Percentiles rank a stretch among this genome's conserved stretches.
phyloP scores from a whole-genome alignment of 495 filamentous ascomycete species.

The Ramalina peruviana region DNA sequence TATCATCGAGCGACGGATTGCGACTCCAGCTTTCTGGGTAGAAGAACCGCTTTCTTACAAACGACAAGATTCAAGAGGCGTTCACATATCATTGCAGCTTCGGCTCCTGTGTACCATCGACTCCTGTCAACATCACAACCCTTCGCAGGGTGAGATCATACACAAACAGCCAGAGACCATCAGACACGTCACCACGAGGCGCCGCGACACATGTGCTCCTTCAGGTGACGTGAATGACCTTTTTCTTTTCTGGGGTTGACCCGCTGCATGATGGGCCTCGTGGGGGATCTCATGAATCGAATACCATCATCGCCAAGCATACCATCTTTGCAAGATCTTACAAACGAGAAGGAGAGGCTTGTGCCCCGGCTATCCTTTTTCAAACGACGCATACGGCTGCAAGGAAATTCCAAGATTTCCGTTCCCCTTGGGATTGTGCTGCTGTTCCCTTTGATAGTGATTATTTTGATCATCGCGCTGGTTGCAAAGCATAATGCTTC shows the following conservation, averaged over 20 bases:
- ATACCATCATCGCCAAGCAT: constrained; percentile 46
- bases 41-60: too few species aligned
- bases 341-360: constrained; percentile 37
- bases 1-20: too few species aligned
- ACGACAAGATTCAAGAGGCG: too few species aligned
- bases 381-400: constrained; percentile 75
- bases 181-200: too few species aligned
- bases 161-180: too few species aligned
- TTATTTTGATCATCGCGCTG: constrained; percentile 79
- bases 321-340: constrained; percentile 44
- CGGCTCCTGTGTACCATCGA: background rate
- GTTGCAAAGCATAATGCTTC: constrained; percentile 82
- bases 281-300: constrained; percentile 49
- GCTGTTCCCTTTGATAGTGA: constrained; percentile 81
- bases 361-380: constrained; percentile 67
- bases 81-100: background rate
- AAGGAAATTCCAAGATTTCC: constrained; percentile 86
- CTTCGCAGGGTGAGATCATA: background rate
- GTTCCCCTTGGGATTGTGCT: constrained; percentile 88
- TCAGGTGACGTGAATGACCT: background rate
- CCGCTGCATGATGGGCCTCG: constrained; percentile 39
- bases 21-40: too few species aligned
- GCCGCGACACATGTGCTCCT: background rate
- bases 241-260: background rate
- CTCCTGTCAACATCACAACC: background rate